Conservation (phyloP, 2,329 filamentous ascomycete genomes). For the Allantophomopsis cytisporea region DNA sequence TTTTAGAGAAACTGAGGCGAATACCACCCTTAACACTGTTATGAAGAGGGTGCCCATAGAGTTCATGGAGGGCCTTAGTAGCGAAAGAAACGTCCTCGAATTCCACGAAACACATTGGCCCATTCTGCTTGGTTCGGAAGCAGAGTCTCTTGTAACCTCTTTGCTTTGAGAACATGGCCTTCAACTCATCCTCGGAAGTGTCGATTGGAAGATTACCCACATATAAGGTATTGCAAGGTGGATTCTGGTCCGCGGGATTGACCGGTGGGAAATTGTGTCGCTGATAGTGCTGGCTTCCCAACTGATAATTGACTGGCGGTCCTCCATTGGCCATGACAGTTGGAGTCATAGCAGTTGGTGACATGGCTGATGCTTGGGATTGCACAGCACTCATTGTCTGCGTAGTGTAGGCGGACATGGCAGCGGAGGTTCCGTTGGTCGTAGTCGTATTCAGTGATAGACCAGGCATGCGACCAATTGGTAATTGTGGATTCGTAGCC, state of each 20-base stretch:
- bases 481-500: conserved; percentile 59
- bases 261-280: conserved; percentile 67
- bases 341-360: conserved; percentile 37
- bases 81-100: conserved; percentile 90
- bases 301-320: conserved; percentile 35
- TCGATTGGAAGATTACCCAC: conserved; percentile 93
- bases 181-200: conserved; percentile 90
- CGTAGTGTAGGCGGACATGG: conserved; percentile 10
- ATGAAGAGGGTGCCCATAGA: conserved; percentile 77
- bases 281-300: conserved; percentile 40
- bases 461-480: conserved; percentile 51
- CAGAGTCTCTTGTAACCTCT: conserved; percentile 91
- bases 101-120: conserved; percentile 97
- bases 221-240: conserved; percentile 94
- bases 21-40: conserved; percentile 94
- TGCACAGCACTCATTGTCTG: conserved; percentile 5
- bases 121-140: conserved; percentile 88
- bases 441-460: conserved; percentile 55
- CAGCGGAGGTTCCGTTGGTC: conserved; percentile 4
- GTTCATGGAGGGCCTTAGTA: conserved; percentile 77
- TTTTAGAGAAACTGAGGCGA: conserved; percentile 92
- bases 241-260: conserved; percentile 92
- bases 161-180: conserved; percentile 83
- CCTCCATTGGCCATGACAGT: conserved; percentile 30
- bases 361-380: conserved; percentile 16